Conservation (phyloP, 148 eudicot species). For the Chenopodium suecicum region DNA sequence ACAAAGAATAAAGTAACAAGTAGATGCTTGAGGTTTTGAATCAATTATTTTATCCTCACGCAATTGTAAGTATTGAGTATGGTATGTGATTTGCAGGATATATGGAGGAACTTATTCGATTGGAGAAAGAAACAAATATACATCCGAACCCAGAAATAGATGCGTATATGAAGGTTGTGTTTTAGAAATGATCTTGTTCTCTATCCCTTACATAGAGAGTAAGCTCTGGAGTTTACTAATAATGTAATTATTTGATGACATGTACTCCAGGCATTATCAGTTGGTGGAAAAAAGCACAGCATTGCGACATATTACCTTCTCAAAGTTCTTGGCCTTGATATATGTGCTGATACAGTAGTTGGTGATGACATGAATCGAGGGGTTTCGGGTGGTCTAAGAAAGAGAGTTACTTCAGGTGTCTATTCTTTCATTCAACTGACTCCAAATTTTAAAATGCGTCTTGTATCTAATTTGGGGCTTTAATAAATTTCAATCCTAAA, state of each 20-base stretch:
- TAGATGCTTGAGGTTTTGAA: not conserved
- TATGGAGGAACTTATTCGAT: constrained; percentile 51
- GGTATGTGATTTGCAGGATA: constrained; percentile 37
- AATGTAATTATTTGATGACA: not conserved
- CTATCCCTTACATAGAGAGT: not conserved
- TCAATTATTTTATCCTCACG: not conserved
- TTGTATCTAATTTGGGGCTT: too few relatives aligned
- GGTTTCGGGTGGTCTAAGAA: constrained; percentile 89
- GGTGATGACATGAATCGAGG: constrained; percentile 89
- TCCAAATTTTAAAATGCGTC: too few relatives aligned
- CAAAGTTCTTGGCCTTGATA: constrained; percentile 80
- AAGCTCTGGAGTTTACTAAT: not conserved
- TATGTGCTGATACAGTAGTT: constrained; percentile 77
- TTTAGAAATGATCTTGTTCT: not conserved
- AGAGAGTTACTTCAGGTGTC: constrained; percentile 88
- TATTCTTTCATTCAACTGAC: constrained; percentile 1
- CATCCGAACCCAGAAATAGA: constrained; percentile 86
- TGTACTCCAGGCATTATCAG: constrained; percentile 59
- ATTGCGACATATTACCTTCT: constrained; percentile 72
- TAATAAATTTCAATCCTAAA: too few relatives aligned
- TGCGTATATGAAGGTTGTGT: constrained; percentile 85
- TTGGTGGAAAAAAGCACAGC: constrained; percentile 63
- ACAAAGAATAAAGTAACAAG: not conserved
- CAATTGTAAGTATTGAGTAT: not conserved
- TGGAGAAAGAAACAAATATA: constrained; percentile 59